Percentiles rank a stretch among this genome's conserved stretches.
Conservation (phyloP, 306 rosid species). For the Dryas octopetala region DNA sequence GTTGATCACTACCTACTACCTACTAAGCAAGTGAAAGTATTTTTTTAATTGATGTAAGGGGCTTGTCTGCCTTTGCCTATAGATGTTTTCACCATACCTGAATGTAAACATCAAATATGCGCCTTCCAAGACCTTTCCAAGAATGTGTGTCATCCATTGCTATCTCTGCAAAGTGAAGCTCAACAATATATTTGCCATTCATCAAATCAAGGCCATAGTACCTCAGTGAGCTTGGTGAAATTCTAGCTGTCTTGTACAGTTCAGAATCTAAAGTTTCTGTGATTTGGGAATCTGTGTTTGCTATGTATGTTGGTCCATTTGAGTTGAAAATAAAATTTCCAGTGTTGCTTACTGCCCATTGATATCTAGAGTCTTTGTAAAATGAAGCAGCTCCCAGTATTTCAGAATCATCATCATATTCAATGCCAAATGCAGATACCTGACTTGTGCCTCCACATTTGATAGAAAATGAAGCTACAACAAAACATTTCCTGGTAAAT, state of each 20-base stretch:
- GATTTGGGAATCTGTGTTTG: conserved; percentile 31
- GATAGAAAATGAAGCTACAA: conserved; percentile 39
- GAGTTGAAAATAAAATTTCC: conserved; percentile 34
- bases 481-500: not conserved
- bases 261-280: conserved; percentile 32
- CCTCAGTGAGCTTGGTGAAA: conserved; percentile 41
- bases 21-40: too few species aligned
- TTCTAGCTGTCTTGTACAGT: conserved; percentile 36
- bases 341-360: conserved; percentile 35
- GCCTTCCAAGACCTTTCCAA: conserved; percentile 45
- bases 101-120: conserved; percentile 39
- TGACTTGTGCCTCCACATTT: conserved; percentile 34
- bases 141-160: conserved; percentile 33
- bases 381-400: conserved; percentile 33
- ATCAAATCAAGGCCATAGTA: conserved; percentile 34
- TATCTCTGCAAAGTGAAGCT: conserved; percentile 46
- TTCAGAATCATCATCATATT: conserved; percentile 32
- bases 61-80: too few species aligned
- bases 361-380: conserved; percentile 18
- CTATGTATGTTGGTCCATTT: conserved; percentile 29
- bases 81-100: conserved; percentile 26
- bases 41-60: too few species aligned
- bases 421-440: conserved; percentile 27
- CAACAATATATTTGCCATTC: conserved; percentile 30
- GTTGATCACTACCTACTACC: too few species aligned